These are phyloP conservation scores for Withania somnifera DNA, from an alignment of 305 asterid genomes.

Conservation along the genomic window DNA sequence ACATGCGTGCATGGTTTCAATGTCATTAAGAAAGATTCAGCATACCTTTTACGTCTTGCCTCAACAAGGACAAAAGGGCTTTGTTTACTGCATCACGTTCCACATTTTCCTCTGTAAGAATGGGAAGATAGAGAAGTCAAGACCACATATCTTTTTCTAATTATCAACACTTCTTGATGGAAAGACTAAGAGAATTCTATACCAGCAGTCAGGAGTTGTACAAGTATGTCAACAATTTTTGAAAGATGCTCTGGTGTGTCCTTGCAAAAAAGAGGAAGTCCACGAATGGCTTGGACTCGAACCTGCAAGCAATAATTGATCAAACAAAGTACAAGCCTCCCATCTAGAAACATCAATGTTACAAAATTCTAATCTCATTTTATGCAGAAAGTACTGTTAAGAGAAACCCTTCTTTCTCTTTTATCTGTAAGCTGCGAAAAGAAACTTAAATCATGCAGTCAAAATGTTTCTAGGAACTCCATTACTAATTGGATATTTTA, in stretches of 20 bases:
- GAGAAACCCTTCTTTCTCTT: neutral
- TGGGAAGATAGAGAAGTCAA: conserved; percentile 9
- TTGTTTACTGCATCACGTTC: conserved; percentile 95
- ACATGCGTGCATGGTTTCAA: neutral
- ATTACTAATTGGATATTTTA: neutral
- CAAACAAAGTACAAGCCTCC: neutral
- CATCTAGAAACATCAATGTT: neutral
- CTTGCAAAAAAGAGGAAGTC: conserved; percentile 96
- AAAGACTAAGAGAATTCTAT: conserved; percentile 14
- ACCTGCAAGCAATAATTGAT: conserved; percentile 33
- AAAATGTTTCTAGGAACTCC: neutral
- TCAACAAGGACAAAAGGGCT: conserved; percentile 82
- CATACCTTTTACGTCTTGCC: conserved; percentile 89
- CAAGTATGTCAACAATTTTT: conserved; percentile 82
- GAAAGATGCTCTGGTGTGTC: conserved; percentile 95
- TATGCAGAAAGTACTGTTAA: neutral
- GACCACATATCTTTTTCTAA: neutral
- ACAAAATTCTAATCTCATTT: neutral
- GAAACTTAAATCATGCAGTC: neutral
- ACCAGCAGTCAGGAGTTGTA: conserved; percentile 82
- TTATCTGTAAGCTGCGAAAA: neutral
- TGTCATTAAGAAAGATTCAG: neutral
- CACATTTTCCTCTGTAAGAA: conserved; percentile 67
- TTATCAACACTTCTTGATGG: neutral
- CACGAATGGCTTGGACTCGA: conserved; percentile 94